phyloP scores from a whole-genome alignment of 1,284 basidiomycete genomes.

The Kalmanozyma brasiliensis region DNA sequence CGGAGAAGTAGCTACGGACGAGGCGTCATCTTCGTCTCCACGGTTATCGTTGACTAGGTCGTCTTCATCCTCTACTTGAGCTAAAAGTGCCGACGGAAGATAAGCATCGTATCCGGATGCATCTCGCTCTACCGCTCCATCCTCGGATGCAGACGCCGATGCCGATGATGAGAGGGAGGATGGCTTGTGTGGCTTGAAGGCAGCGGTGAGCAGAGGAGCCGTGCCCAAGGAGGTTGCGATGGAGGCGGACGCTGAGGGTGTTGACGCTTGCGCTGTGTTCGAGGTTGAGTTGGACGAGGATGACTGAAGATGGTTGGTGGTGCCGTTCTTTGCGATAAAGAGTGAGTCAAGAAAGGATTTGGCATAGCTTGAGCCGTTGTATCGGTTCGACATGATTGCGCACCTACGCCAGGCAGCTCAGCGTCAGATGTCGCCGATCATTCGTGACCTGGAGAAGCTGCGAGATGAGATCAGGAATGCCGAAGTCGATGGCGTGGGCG shows the following conservation, averaged over 20 bases:
- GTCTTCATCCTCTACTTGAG: conserved; percentile 7
- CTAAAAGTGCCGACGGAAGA: conserved; percentile 22
- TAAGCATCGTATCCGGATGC: conserved; percentile 20
- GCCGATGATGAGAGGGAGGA: conserved; percentile 51
- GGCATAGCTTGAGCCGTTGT: conserved; percentile 23
- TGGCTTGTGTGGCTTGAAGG: conserved; percentile 48
- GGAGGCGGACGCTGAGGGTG: conserved; percentile 18
- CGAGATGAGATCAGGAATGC: conserved; percentile 27
- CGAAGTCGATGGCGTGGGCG: conserved; percentile 49
- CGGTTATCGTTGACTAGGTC: conserved; percentile 1
- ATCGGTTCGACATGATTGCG: conserved; percentile 24
- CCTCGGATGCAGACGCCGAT: conserved; percentile 52
- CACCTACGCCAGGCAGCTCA: conserved; percentile 1
- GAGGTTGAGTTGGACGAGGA: conserved; percentile 23
- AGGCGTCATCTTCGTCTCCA: conserved; percentile 26
- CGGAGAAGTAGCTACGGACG: conserved; percentile 39
- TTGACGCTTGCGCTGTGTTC: conserved; percentile 12
- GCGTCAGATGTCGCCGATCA: conserved; percentile 3
- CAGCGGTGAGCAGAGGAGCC: conserved; percentile 33
- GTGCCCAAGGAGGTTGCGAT: conserved; percentile 14
- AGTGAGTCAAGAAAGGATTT: conserved; percentile 42
- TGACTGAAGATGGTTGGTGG: conserved; percentile 9
- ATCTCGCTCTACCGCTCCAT: conserved; percentile 30
- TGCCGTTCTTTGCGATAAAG: conserved; percentile 21
- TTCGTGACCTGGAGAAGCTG: conserved; percentile 7